phyloP scores from a whole-genome alignment of 1,284 basidiomycete genomes.

The Rhodotorula sp. region DNA sequence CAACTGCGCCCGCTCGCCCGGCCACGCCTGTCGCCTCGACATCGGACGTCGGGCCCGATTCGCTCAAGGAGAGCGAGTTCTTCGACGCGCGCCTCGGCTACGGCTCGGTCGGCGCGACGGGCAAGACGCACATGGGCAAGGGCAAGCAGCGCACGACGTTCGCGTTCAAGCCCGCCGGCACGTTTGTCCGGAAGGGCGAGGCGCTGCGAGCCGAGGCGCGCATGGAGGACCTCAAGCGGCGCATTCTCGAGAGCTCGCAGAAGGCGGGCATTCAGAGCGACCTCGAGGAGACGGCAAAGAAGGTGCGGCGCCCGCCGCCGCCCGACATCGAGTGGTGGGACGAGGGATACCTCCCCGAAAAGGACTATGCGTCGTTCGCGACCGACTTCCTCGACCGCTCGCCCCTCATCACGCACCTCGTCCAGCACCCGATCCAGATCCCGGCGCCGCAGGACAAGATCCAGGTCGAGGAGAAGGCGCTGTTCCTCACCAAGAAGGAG shows the following conservation, averaged over 20 bases:
- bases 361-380: slow-evolving; percentile 73
- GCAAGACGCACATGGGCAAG: slow-evolving; percentile 42
- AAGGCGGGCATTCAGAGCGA: slow-evolving; percentile 93
- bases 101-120: slow-evolving; percentile 31
- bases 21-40: slow-evolving; percentile 60
- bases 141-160: slow-evolving; percentile 63
- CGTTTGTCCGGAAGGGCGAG: slow-evolving; percentile 81
- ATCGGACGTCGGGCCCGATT: slow-evolving; percentile 55
- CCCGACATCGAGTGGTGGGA: slow-evolving; percentile 99
- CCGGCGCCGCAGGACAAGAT: slow-evolving; percentile 85
- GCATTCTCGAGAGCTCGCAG: slow-evolving; percentile 85
- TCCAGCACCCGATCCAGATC: slow-evolving; percentile 97
- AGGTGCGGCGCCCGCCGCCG: slow-evolving; percentile 76
- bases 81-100: slow-evolving; percentile 51
- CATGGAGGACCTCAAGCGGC: slow-evolving; percentile 85
- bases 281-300: slow-evolving; percentile 84
- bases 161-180: slow-evolving; percentile 85
- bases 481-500: slow-evolving; percentile 89
- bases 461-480: slow-evolving; percentile 69
- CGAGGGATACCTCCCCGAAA: slow-evolving; percentile 73
- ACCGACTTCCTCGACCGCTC: slow-evolving; percentile 60
- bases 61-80: slow-evolving; percentile 41
- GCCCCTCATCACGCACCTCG: slow-evolving; percentile 75
- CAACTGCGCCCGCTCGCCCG: slow-evolving; percentile 51
- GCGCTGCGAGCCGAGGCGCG: slow-evolving; percentile 72